Evolutionary conservation across 495 filamentous ascomycete species (phyloP).

Genomic region (Podospora comata): DNA sequence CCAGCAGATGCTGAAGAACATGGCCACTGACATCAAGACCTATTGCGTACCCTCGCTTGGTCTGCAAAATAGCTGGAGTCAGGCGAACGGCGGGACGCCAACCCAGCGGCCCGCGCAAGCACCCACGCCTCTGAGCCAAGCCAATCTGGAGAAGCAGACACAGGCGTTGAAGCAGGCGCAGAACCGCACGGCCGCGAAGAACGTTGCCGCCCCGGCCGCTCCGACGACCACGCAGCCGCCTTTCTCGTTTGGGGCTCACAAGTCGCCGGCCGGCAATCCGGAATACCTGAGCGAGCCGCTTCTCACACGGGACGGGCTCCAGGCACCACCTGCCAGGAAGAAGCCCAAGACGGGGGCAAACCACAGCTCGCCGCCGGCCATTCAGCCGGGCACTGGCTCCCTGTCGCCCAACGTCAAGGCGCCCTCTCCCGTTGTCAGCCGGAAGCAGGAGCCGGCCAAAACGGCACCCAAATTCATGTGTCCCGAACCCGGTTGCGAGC

Average conservation of each 20-base stretch:
- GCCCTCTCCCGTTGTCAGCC: conserved; percentile 45
- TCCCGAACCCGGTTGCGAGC: conserved; percentile 46
- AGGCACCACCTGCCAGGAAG: conserved; percentile 53
- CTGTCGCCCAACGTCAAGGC: conserved; percentile 51
- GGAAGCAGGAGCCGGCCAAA: conserved; percentile 37
- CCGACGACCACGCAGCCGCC: conserved; percentile 64
- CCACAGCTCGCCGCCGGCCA: conserved; percentile 25
- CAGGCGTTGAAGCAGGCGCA: conserved; percentile 50
- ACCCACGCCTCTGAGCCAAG: conserved; percentile 57
- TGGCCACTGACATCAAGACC: conserved; percentile 31
- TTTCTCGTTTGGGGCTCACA: conserved; percentile 63
- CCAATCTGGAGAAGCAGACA: conserved; percentile 66
- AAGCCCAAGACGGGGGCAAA: conserved; percentile 42
- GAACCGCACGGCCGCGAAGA: conserved; percentile 41
- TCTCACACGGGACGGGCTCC: conserved; percentile 50
- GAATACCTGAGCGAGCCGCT: conserved; percentile 46
- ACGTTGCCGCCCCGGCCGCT: conserved; percentile 54
- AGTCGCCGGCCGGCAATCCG: conserved; percentile 70
- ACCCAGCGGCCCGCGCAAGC: conserved; percentile 29
- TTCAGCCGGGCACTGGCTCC: conserved; percentile 28
- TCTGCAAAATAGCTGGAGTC: not conserved
- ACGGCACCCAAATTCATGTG: conserved; percentile 42
- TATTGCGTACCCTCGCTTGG: not conserved
- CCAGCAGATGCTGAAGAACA: conserved; percentile 44
- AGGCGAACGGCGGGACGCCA: conserved; percentile 6